Conservation (phyloP, 2,329 filamentous ascomycete species). For the Phaeosphaeriaceae sp. region DNA sequence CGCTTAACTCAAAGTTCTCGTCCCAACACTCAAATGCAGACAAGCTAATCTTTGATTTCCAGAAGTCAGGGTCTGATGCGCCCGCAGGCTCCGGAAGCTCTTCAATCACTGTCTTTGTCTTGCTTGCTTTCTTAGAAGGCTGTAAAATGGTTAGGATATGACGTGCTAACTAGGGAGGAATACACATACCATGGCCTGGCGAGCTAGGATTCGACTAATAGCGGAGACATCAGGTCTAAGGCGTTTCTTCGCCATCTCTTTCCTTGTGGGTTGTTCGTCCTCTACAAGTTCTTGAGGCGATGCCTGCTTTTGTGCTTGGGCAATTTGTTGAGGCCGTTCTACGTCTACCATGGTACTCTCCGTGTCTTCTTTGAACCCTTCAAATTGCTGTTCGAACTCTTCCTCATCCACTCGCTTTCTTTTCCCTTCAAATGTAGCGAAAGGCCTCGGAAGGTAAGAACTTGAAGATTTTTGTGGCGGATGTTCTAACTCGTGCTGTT, state of each 20-base stretch:
- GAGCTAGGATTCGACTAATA: slow-evolving; percentile 39
- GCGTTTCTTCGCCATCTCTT: slow-evolving; percentile 35
- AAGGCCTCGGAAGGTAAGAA: slow-evolving; percentile 2
- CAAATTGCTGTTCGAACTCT: slow-evolving; percentile 4
- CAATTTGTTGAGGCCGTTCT: too few species aligned
- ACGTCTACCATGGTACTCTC: slow-evolving; percentile 1
- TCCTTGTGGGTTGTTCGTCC: slow-evolving; percentile 23
- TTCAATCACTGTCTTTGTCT: slow-evolving; percentile 23
- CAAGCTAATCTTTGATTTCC: slow-evolving; percentile 76
- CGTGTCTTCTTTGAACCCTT: background rate
- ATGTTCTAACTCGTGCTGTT: slow-evolving; percentile 53
- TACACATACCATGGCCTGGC: slow-evolving; percentile 27
- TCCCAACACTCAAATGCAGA: slow-evolving; percentile 83
- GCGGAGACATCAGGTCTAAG: slow-evolving; percentile 34
- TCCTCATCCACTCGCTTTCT: slow-evolving; percentile 33
- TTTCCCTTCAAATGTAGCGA: slow-evolving; percentile 23
- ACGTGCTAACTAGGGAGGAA: background rate
- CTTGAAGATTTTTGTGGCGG: background rate
- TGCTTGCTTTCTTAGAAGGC: slow-evolving; percentile 26
- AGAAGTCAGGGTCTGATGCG: slow-evolving; percentile 64
- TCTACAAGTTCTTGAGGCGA: too few species aligned
- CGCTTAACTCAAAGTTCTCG: slow-evolving; percentile 62
- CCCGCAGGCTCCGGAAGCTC: slow-evolving; percentile 30
- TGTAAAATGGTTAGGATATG: background rate
- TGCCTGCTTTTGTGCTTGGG: too few species aligned